Percentiles rank a stretch among this genome's conserved stretches.
phyloP scores from a whole-genome alignment of 352 stramenopile species.

The Phytophthora pluvialis region DNA sequence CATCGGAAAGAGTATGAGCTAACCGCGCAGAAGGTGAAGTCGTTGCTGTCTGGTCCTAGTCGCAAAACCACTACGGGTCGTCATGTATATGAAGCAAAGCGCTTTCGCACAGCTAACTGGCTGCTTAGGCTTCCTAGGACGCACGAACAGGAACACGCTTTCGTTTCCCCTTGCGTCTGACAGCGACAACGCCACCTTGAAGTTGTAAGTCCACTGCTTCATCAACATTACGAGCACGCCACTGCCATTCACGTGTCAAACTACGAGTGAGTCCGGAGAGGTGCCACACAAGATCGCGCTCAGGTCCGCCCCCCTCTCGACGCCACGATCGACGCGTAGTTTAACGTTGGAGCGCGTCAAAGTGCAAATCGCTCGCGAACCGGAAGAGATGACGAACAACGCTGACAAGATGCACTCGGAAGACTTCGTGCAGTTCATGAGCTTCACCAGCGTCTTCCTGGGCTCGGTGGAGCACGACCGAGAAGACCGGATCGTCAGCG shows the following conservation, averaged over 20 bases:
- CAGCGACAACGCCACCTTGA: constrained; percentile 1
- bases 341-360: constrained; percentile 2
- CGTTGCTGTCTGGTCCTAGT: not conserved
- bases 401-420: constrained; percentile 9
- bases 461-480: constrained; percentile 5
- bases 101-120: too few relatives aligned
- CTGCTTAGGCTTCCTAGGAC: too few relatives aligned
- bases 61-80: not conserved
- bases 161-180: not conserved
- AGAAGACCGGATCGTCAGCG: constrained; percentile 1
- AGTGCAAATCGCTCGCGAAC: constrained; percentile 2
- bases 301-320: not conserved
- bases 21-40: not conserved
- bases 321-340: not conserved
- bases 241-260: not conserved
- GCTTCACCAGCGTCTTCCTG: constrained; percentile 3
- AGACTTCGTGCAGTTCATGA: constrained; percentile 11
- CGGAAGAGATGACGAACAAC: constrained; percentile 1
- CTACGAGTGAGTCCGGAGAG: not conserved
- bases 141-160: too few relatives aligned
- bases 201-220: not conserved
- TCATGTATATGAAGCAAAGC: not conserved
- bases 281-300: not conserved
- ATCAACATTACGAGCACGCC: not conserved
- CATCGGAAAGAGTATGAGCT: too few relatives aligned